Percentiles rank a stretch among this genome's conserved stretches.
These are phyloP conservation scores for Microsporum ferrugineum DNA, from an alignment of 2,329 filamentous ascomycete species.

Conservation along the genomic window DNA sequence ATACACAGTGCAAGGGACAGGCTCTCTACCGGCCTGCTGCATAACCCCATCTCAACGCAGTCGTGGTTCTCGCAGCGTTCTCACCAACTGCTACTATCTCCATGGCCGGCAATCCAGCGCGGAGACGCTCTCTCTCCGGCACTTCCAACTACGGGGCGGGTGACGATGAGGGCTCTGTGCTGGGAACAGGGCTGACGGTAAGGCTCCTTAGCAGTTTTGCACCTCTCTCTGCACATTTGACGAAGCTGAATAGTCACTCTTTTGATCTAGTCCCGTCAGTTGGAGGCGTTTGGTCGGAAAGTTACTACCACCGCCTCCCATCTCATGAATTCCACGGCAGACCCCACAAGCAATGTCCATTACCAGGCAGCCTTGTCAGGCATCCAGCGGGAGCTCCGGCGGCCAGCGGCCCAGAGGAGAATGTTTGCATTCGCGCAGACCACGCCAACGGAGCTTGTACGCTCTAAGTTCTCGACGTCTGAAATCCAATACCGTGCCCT, in stretches of 20 bases:
- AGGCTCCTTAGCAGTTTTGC: slow-evolving; percentile 6
- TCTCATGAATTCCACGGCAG: slow-evolving; percentile 60
- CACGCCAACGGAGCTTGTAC: slow-evolving; percentile 85
- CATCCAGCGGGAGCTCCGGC: slow-evolving; percentile 77
- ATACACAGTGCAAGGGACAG: neutral
- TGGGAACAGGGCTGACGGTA: slow-evolving; percentile 41
- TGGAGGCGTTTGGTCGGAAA: slow-evolving; percentile 89
- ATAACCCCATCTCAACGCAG: too few relatives aligned
- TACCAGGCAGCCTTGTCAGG: slow-evolving; percentile 83
- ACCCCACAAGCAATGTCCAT: slow-evolving; percentile 40
- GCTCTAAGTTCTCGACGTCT: slow-evolving; percentile 74
- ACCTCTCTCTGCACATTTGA: slow-evolving; percentile 4
- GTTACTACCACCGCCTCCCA: slow-evolving; percentile 88
- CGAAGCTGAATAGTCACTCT: slow-evolving; percentile 2
- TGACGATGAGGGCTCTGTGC: slow-evolving; percentile 31
- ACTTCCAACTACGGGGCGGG: slow-evolving; percentile 29
- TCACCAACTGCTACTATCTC: neutral
- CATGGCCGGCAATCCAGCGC: slow-evolving; percentile 36
- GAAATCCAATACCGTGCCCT: slow-evolving; percentile 93
- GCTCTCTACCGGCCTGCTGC: too few relatives aligned
- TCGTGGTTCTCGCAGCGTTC: neutral
- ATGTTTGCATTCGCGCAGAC: slow-evolving; percentile 86
- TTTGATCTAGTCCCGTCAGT: slow-evolving; percentile 58
- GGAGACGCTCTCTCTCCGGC: slow-evolving; percentile 36
- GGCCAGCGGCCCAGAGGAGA: slow-evolving; percentile 72